Conservation (phyloP, 1,284 basidiomycete species). For the Ustanciosporium gigantosporum region DNA sequence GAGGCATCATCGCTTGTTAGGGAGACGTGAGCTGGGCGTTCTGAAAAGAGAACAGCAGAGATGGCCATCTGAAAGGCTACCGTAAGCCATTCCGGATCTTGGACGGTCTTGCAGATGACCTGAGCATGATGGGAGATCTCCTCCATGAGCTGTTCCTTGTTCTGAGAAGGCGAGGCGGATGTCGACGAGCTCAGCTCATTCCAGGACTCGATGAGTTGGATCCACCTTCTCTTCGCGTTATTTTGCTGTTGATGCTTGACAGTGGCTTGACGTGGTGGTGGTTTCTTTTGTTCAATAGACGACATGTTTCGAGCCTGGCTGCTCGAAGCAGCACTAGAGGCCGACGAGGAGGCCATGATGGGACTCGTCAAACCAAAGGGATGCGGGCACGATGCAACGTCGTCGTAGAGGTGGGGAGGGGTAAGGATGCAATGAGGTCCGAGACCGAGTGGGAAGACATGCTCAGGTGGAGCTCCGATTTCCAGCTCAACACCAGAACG, state of each 20-base stretch:
- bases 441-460: too few species aligned
- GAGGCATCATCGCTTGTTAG: not conserved
- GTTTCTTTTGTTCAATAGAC: too few species aligned
- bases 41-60: slow-evolving; percentile 10
- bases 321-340: slow-evolving; percentile 6
- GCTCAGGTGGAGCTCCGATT: too few species aligned
- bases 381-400: too few species aligned
- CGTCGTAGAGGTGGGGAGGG: too few species aligned
- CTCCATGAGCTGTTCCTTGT: slow-evolving; percentile 15
- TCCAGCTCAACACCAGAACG: too few species aligned
- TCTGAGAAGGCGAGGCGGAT: not conserved
- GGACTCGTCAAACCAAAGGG: too few species aligned
- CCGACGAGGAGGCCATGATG: not conserved
- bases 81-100: slow-evolving; percentile 13
- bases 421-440: too few species aligned
- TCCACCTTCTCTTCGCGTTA: slow-evolving; percentile 9
- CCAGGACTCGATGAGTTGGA: slow-evolving; percentile 32
- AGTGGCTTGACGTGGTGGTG: too few species aligned
- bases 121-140: slow-evolving; percentile 25
- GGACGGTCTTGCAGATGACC: slow-evolving; percentile 13
- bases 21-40: not conserved
- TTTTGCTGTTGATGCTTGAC: slow-evolving; percentile 1
- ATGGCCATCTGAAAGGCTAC: slow-evolving; percentile 22
- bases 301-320: not conserved
- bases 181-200: not conserved